These are phyloP conservation scores for Drechslera avenae DNA, from an alignment of 2,329 filamentous ascomycete species.

Conservation along the genomic window DNA sequence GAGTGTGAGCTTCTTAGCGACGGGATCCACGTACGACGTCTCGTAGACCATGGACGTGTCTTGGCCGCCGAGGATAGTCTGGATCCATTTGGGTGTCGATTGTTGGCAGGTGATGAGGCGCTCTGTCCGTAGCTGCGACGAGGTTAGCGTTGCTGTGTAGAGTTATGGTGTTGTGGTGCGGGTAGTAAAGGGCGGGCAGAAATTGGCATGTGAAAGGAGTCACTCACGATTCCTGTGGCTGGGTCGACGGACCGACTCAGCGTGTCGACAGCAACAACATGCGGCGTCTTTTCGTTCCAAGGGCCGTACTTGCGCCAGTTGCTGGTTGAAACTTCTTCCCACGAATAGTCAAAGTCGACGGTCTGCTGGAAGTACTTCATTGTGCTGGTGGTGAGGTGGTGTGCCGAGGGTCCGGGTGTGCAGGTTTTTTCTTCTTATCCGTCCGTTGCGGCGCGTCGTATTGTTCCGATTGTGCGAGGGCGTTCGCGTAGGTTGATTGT, in stretches of 20 bases:
- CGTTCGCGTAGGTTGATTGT: slow-evolving; percentile 5
- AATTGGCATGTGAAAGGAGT: slow-evolving; percentile 18
- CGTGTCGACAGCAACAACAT: slow-evolving; percentile 95
- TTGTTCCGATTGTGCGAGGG: not conserved
- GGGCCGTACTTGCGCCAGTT: slow-evolving; percentile 99
- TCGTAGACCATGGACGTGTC: slow-evolving; percentile 92
- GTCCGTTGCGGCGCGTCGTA: slow-evolving; percentile 7
- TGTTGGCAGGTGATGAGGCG: slow-evolving; percentile 68
- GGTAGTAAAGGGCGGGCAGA: not conserved
- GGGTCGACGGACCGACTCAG: slow-evolving; percentile 72
- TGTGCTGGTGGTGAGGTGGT: slow-evolving; percentile 67
- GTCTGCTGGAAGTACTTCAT: slow-evolving; percentile 97
- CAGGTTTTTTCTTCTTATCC: not conserved
- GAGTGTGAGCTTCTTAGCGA: slow-evolving; percentile 88
- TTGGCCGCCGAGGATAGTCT: slow-evolving; percentile 75
- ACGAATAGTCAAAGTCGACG: slow-evolving; percentile 95
- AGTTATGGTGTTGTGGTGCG: not conserved
- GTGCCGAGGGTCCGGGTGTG: slow-evolving; percentile 15
- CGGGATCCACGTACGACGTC: slow-evolving; percentile 90
- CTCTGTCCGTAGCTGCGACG: slow-evolving; percentile 68
- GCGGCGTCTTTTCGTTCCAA: slow-evolving; percentile 98
- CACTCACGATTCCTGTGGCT: slow-evolving; percentile 68
- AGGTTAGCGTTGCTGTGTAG: slow-evolving; percentile 16
- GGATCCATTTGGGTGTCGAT: slow-evolving; percentile 79
- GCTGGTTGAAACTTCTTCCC: slow-evolving; percentile 95